These are phyloP conservation scores for Colletotrichum tamarilloi DNA, from an alignment of 2,329 filamentous ascomycete species.

Conservation along the genomic window DNA sequence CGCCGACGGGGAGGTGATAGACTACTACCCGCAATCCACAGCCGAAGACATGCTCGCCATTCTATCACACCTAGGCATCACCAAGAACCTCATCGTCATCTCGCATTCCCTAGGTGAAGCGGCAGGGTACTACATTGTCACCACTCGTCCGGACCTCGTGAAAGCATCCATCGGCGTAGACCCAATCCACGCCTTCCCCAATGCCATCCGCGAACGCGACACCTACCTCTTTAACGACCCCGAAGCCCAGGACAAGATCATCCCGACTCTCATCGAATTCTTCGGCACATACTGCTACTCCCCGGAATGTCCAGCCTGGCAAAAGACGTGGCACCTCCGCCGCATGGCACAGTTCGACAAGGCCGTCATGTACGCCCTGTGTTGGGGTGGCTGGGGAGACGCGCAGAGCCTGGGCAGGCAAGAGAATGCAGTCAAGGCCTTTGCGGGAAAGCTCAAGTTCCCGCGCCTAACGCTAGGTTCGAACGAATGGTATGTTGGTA, in stretches of 20 bases:
- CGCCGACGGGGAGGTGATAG: constrained; percentile 13
- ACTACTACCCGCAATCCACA: constrained; percentile 26
- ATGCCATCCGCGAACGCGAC: not conserved
- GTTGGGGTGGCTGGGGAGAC: constrained; percentile 26
- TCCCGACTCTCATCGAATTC: not conserved
- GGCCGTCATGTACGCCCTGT: constrained; percentile 16
- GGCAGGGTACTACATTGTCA: constrained; percentile 12
- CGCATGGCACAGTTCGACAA: constrained; percentile 21
- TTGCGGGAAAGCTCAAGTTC: constrained; percentile 11
- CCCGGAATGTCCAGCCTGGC: constrained; percentile 8
- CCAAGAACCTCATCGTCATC: constrained; percentile 6
- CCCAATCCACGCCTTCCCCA: constrained; percentile 9
- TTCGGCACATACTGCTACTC: not conserved
- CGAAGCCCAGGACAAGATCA: not conserved
- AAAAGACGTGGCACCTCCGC: constrained; percentile 25
- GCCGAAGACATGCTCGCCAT: constrained; percentile 18
- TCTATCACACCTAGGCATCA: constrained; percentile 8
- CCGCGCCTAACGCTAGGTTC: constrained; percentile 16
- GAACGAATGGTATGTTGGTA: constrained; percentile 13
- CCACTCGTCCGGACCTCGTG: not conserved
- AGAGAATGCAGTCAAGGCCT: constrained; percentile 16
- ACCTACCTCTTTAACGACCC: not conserved
- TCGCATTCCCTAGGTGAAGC: constrained; percentile 19
- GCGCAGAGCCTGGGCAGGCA: not conserved
- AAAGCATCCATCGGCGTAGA: constrained; percentile 13